These are phyloP conservation scores for Sisymbrium altissimum DNA, from an alignment of 345 rosid species.

Conservation along the genomic window DNA sequence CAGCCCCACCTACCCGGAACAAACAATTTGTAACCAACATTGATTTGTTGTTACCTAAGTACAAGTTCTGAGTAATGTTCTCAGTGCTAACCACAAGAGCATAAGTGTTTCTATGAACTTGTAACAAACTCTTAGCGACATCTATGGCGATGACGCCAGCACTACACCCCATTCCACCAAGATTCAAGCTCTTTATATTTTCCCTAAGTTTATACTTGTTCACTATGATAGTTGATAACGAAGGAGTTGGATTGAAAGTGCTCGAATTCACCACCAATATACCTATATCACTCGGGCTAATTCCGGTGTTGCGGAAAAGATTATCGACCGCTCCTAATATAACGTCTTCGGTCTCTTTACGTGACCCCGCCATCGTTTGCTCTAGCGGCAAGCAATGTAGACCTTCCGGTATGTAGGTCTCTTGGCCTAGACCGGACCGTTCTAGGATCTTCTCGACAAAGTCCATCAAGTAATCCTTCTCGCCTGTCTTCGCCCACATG, in stretches of 20 bases:
- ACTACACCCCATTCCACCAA: conserved; percentile 39
- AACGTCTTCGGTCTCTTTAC: conserved; percentile 34
- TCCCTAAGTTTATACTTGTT: conserved; percentile 32
- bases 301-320: conserved; percentile 21
- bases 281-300: conserved; percentile 32
- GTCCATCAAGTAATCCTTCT: conserved; percentile 34
- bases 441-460: conserved; percentile 33
- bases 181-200: conserved; percentile 29
- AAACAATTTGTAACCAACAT: conserved; percentile 61
- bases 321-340: conserved; percentile 25
- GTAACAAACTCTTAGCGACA: conserved; percentile 26
- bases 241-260: conserved; percentile 38
- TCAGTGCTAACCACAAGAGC: conserved; percentile 62
- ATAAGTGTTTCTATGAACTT: conserved; percentile 49
- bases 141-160: conserved; percentile 37
- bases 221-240: conserved; percentile 19
- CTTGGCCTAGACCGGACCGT: conserved; percentile 39
- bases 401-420: conserved; percentile 32
- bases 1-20: conserved; percentile 56
- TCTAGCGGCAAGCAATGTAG: conserved; percentile 21
- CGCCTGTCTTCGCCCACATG: neutral
- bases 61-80: conserved; percentile 48
- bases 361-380: conserved; percentile 21
- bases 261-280: conserved; percentile 32
- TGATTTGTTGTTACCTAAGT: conserved; percentile 48